Percentiles rank a stretch among this genome's conserved stretches.
Conservation (phyloP, 23 red algal species). For the Pyropia haitanensis region DNA sequence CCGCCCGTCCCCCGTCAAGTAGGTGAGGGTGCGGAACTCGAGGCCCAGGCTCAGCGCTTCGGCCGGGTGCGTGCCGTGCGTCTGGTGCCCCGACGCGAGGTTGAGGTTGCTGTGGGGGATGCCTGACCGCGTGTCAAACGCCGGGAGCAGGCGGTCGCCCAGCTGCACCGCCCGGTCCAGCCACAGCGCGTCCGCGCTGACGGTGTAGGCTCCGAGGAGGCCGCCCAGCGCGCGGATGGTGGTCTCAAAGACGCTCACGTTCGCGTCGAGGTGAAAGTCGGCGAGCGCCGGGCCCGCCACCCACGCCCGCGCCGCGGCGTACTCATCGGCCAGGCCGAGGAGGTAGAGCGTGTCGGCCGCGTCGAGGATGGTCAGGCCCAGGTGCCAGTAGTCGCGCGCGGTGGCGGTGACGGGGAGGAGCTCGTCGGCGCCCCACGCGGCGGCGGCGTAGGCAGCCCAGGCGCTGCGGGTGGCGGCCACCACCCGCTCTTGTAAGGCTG, state of each 20-base stretch:
- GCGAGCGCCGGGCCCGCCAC: neutral
- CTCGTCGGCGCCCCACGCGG: slow-evolving; percentile 45
- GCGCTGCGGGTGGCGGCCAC: slow-evolving; percentile 16
- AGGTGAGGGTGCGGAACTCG: slow-evolving; percentile 28
- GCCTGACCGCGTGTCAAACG: neutral
- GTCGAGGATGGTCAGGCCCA: slow-evolving; percentile 31
- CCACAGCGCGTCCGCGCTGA: slow-evolving; percentile 13
- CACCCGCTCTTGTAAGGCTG: neutral
- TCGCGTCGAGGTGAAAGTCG: slow-evolving; percentile 7
- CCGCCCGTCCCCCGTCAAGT: slow-evolving; percentile 14
- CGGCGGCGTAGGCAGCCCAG: slow-evolving; percentile 41
- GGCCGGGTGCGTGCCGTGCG: slow-evolving; percentile 10
- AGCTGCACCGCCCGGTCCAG: slow-evolving; percentile 18
- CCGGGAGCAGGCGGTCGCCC: slow-evolving; percentile 6
- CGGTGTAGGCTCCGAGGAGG: slow-evolving; percentile 11
- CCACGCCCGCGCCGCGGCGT: slow-evolving; percentile 6
- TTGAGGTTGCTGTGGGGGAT: slow-evolving; percentile 1
- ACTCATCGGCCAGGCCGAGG: slow-evolving; percentile 21
- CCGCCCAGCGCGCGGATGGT: slow-evolving; percentile 24
- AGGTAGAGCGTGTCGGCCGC: slow-evolving; percentile 23
- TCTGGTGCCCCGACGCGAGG: neutral
- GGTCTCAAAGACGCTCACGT: slow-evolving; percentile 15
- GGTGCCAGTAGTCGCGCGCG: neutral
- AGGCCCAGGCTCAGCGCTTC: slow-evolving; percentile 28
- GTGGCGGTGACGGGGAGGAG: slow-evolving; percentile 11